These are phyloP conservation scores for Cyclotella atomus DNA, from an alignment of 108 stramenopile species.

Conservation along the genomic window DNA sequence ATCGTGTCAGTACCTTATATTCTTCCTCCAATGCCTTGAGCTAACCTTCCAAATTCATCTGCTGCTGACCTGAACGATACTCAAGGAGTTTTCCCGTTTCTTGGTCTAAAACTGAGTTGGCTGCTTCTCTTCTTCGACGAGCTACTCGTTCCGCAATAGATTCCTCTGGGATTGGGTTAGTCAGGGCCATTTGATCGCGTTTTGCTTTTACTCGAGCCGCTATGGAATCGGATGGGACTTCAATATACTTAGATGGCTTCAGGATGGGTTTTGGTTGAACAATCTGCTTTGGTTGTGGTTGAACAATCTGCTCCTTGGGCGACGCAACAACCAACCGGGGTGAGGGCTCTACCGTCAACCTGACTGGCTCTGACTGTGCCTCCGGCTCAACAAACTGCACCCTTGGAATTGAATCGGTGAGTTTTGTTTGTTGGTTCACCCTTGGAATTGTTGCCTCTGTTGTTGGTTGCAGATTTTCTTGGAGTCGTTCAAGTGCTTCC, in stretches of 20 bases:
- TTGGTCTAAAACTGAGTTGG: constrained; percentile 19
- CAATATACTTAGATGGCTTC: constrained; percentile 9
- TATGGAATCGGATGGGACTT: neutral
- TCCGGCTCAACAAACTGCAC: constrained; percentile 8
- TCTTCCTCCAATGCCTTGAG: constrained; percentile 14
- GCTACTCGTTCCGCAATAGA: constrained; percentile 10
- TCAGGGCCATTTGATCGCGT: no score
- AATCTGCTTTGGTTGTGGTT: neutral
- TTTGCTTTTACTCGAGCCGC: neutral
- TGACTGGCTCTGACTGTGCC: neutral
- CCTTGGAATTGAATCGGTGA: neutral
- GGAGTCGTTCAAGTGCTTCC: constrained; percentile 9
- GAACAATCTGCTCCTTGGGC: constrained; percentile 8
- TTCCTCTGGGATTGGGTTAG: neutral
- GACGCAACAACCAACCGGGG: constrained; percentile 22
- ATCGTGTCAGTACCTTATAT: constrained; percentile 14
- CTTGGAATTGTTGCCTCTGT: constrained; percentile 4
- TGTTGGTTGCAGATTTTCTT: neutral
- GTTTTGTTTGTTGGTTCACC: neutral
- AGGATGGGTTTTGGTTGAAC: constrained; percentile 9
- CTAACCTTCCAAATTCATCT: constrained; percentile 22
- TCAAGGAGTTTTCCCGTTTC: constrained; percentile 27
- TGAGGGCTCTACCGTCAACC: neutral
- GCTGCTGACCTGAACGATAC: constrained; percentile 21
- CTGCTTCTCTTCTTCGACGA: neutral